Percentiles rank a stretch among this genome's conserved stretches.
These are phyloP conservation scores for Globisporangium mamillatum DNA, from an alignment of 352 stramenopile genomes.

Conservation along the genomic window DNA sequence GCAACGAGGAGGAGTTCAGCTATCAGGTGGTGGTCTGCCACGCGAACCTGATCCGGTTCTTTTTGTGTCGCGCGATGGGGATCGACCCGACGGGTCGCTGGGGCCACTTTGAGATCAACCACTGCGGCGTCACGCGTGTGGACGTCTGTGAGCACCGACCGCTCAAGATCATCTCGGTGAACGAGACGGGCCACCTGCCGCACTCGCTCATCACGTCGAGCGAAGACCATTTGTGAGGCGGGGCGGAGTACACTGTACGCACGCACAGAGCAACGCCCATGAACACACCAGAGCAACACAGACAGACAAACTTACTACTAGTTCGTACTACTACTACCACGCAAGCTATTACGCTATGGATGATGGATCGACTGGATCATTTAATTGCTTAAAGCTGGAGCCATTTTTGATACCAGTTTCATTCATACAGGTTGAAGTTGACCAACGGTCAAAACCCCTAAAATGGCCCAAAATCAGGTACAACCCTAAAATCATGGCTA, in stretches of 20 bases:
- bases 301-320: background rate
- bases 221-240: constrained; percentile 71
- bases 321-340: background rate
- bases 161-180: constrained; percentile 73
- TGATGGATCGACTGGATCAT: no score
- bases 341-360: background rate
- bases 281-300: background rate
- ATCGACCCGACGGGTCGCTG: constrained; percentile 55
- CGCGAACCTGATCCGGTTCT: constrained; percentile 82
- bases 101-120: constrained; percentile 86
- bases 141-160: constrained; percentile 64
- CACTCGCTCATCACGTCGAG: constrained; percentile 80
- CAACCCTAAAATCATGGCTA: no score
- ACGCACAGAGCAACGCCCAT: background rate
- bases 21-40: constrained; percentile 80
- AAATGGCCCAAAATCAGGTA: no score
- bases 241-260: background rate
- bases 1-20: constrained; percentile 43
- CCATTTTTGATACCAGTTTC: no score
- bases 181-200: constrained; percentile 77
- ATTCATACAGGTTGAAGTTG: no score
- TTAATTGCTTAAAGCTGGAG: no score
- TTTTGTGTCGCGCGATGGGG: constrained; percentile 71
- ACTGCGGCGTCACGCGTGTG: constrained; percentile 78
- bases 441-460: no score